Base-by-base conservation (phyloP, 805 yeast genomes). In the Pichia phayaonensis region DNA sequence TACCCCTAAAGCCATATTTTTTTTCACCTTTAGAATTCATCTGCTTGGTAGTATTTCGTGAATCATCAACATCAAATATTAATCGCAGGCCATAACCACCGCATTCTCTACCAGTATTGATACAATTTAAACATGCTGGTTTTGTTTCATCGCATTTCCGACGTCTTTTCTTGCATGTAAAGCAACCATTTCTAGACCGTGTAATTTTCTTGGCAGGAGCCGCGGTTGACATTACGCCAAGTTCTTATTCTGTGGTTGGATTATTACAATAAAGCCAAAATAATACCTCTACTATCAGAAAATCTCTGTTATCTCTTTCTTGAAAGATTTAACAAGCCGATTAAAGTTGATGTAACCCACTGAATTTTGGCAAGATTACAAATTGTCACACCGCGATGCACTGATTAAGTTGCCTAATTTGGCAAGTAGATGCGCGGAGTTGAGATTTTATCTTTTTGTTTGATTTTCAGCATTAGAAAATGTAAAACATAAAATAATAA, bases 91-190 rank as follows among this genome's bases (percentile, higher is more conserved):
- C 76, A 60, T 79, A 79, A 2, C 81, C 82, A 48, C 69, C 80
- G 52, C 84, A 79, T 11, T 48, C 51, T 31, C 75, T 61, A 1
- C 76, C 76, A 2, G 72, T 66, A 26, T 65, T 69, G 3, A 62
- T 21, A 53, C 83, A 79, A 57, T 77, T 79, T 40, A 64, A 61
- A 59, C 84, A 79, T 11, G 49, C 55, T 2, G 84, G 84, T 53
- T 74, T 76, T 2, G 69, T 68, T 56, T 79, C 84, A 57, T 78
- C 83, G 59, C 84, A 79, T 54, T 79, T 79, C 48, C 80, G 62
- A 52, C 80, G 72, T 49, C 82, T 65, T 52, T 64, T 69, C 56
- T 78, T 77, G 59, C 84, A 79, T 1, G 80, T 78, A 74, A 80
- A 74, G 54, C 84, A 79, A 0, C 83, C 84, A 4, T 76, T 77